A percentile compares a stretch with the other conserved stretches of the same genome.
Conservation (phyloP, 768 basidiomycete species). For the Termitomyces sp. region DNA sequence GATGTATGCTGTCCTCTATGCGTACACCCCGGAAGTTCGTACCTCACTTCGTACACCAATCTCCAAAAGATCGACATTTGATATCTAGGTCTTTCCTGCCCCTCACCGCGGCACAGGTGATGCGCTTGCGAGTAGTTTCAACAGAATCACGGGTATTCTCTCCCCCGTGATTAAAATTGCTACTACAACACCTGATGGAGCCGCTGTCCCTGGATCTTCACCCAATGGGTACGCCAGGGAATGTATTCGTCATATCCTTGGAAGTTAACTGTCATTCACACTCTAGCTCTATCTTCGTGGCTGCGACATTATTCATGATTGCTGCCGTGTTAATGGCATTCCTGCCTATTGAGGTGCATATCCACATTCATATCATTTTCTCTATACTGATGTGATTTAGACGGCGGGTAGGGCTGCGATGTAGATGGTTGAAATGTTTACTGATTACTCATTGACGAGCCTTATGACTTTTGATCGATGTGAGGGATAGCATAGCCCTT, state of each 20-base stretch:
- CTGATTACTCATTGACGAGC: no score
- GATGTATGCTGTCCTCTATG: slow-evolving; percentile 31
- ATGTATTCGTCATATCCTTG: background rate
- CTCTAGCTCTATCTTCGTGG: slow-evolving; percentile 45
- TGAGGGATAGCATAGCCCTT: no score
- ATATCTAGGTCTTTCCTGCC: slow-evolving; percentile 44
- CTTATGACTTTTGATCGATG: no score
- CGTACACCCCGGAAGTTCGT: slow-evolving; percentile 54
- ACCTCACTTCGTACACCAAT: background rate
- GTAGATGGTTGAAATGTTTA: background rate
- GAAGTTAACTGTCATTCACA: background rate
- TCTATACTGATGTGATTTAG: background rate
- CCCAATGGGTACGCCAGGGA: slow-evolving; percentile 43
- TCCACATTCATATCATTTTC: background rate
- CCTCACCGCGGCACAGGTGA: slow-evolving; percentile 57
- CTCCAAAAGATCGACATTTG: background rate
- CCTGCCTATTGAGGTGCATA: slow-evolving; percentile 29
- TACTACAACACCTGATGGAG: slow-evolving; percentile 21
- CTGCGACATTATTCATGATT: slow-evolving; percentile 44
- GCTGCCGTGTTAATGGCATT: slow-evolving; percentile 38
- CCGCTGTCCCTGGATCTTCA: slow-evolving; percentile 2
- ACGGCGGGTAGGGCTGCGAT: slow-evolving; percentile 12
- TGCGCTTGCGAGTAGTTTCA: slow-evolving; percentile 47
- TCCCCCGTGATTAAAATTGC: slow-evolving; percentile 50
- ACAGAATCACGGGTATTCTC: slow-evolving; percentile 46